Conservation (phyloP, 805 yeast genomes). For the Zygotorulaspora florentina region DNA sequence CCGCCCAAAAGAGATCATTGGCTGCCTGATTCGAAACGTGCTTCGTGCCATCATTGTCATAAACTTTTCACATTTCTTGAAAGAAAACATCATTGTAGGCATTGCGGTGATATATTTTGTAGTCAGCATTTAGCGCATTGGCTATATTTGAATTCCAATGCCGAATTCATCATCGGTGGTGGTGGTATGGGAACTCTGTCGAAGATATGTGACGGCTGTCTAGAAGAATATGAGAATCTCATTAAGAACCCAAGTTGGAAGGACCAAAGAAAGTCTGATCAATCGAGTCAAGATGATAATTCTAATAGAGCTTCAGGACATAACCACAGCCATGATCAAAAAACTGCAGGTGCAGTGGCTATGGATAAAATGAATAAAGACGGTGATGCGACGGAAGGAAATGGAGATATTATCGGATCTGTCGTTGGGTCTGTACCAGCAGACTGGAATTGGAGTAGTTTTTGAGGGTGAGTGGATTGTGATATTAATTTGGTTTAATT, state of each 20-base stretch:
- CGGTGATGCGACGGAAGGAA: constrained; percentile 6
- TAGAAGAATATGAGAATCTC: constrained; percentile 53
- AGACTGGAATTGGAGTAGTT: constrained; percentile 79
- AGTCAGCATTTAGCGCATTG: constrained; percentile 59
- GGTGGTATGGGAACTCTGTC: constrained; percentile 53
- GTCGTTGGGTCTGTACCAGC: constrained; percentile 57
- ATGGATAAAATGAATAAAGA: constrained; percentile 5
- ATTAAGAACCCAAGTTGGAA: constrained; percentile 29
- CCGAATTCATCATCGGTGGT: constrained; percentile 65
- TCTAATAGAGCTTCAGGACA: neutral
- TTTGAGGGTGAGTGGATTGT: constrained; percentile 34
- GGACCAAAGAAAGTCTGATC: constrained; percentile 11
- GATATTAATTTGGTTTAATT: neutral
- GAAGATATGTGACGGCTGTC: constrained; percentile 68
- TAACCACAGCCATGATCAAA: neutral
- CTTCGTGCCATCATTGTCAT: constrained; percentile 64
- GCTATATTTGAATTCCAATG: constrained; percentile 51
- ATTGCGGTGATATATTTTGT: constrained; percentile 80
- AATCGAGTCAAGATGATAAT: constrained; percentile 3
- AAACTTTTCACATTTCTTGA: constrained; percentile 71
- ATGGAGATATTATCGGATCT: constrained; percentile 26
- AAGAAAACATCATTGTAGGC: constrained; percentile 78
- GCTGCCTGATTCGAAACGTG: constrained; percentile 65
- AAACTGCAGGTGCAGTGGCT: constrained; percentile 4
- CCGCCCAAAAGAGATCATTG: constrained; percentile 61